Percentiles rank a stretch among this genome's conserved stretches.
These are phyloP conservation scores for Exophiala xenobiotica DNA, from an alignment of 2,329 filamentous ascomycete genomes.

Conservation along the genomic window DNA sequence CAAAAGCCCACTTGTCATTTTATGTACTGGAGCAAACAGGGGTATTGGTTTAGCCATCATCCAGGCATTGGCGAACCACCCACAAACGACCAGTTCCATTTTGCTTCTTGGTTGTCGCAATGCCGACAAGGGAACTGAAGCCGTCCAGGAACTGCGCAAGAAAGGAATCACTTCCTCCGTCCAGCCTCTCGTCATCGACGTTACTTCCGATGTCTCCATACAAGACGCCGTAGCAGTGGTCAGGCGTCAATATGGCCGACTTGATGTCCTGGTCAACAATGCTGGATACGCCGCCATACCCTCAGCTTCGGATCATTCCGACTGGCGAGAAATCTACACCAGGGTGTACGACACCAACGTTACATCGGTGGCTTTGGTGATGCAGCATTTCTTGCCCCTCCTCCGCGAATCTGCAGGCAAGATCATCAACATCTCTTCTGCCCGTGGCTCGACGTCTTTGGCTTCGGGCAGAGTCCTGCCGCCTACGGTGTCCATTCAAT, in stretches of 20 bases:
- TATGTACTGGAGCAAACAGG: conserved; percentile 18
- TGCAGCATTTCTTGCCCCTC: conserved; percentile 34
- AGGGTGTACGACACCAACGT: conserved; percentile 41
- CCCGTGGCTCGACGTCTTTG: conserved; percentile 30
- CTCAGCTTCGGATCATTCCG: conserved; percentile 6
- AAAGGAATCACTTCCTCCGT: not conserved
- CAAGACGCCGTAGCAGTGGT: not conserved
- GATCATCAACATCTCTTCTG: conserved; percentile 39
- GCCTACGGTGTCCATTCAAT: conserved; percentile 13
- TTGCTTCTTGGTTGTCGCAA: conserved; percentile 18
- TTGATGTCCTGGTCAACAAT: conserved; percentile 36
- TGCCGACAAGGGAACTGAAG: not conserved
- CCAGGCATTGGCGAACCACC: conserved; percentile 9
- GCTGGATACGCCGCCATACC: conserved; percentile 24
- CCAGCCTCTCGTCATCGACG: conserved; percentile 1
- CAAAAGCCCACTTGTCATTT: conserved; percentile 2
- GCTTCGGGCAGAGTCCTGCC: conserved; percentile 1
- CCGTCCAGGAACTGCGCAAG: conserved; percentile 1
- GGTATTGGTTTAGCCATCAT: conserved; percentile 19
- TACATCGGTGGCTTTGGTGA: conserved; percentile 43
- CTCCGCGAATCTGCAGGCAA: conserved; percentile 31
- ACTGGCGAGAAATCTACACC: conserved; percentile 7
- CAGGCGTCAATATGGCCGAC: conserved; percentile 5
- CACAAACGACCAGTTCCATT: not conserved
- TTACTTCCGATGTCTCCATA: conserved; percentile 11